Base-by-base conservation (phyloP, 352 stramenopile species). In the Phytopythium helicoides region DNA sequence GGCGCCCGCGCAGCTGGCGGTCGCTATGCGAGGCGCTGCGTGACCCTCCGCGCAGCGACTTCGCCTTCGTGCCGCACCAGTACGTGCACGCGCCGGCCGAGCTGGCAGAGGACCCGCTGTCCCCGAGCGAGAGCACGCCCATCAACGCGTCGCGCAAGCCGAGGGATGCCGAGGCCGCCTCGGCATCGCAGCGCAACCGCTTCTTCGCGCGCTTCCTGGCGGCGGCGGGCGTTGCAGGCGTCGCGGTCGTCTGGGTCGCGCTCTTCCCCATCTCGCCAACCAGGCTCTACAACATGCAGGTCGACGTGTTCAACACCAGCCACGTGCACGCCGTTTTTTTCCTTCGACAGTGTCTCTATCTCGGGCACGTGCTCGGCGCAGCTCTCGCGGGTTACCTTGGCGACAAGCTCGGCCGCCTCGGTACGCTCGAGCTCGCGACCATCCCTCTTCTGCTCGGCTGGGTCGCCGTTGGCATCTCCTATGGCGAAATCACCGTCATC, bases 231-330 rank as follows among this genome's bases (percentile, higher is more conserved):
- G 46, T 72, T 6, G 66, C 76, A 0, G 70, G 68, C 18, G 39
- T 87, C 14, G 73, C 69, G 18, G 71, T 56, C 54, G 64, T 64
- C 14, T 93, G 83, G 83, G 47, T 86, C 21, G 56, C 62, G 44
- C 66, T 89, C 36, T 93, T 91, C 66, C 83, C 83, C 34, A 72
- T 93, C 46, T 74, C 78, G 12, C 78, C 83, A 10, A 71, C 52
- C 25, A 62, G 81, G 8, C 71, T 93, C 10, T 93, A 93, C 67
- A 87, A 91, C 59, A 90, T 93, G 64, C 80, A 93, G 58, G 78
- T 93, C 44, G 80, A 93, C 53, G 71, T 91, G 15, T 93, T 93
- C 56, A 73, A 64, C 66, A 78, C 70, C n/a, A 72, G 68, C 58
- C 78, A 91, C 54, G 68, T 69, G 38, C 78, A 90, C 52, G 61